Evolutionary conservation across 2,329 filamentous ascomycete genomes (phyloP).

Genomic region (Cercospora zeina): DNA sequence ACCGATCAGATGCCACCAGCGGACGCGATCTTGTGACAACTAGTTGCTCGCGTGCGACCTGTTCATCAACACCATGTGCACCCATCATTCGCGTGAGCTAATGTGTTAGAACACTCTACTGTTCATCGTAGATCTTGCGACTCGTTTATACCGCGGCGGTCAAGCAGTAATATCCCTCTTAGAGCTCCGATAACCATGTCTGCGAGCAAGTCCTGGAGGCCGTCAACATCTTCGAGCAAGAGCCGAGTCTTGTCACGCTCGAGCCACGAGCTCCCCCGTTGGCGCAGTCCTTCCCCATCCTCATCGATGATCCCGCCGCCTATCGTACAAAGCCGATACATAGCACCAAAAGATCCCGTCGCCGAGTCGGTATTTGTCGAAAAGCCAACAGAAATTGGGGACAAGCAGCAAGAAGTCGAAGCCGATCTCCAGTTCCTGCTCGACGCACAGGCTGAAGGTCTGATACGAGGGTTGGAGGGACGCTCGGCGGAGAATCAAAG

Average conservation of each 20-base stretch:
- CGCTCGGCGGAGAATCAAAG: constrained; percentile 45
- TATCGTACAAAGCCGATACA: constrained; percentile 39
- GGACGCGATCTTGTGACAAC: constrained; percentile 8
- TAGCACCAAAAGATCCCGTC: constrained; percentile 16
- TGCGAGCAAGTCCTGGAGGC: constrained; percentile 36
- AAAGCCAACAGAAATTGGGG: constrained; percentile 43
- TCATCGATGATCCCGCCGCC: constrained; percentile 42
- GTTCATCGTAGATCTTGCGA: neutral
- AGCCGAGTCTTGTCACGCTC: constrained; percentile 28
- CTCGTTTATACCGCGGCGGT: neutral
- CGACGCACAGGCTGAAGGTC: constrained; percentile 61
- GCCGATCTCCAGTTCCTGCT: constrained; percentile 60
- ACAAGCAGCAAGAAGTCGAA: constrained; percentile 56
- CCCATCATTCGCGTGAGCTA: constrained; percentile 1
- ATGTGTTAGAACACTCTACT: neutral
- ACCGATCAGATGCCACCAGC: neutral
- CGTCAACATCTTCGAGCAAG: constrained; percentile 31
- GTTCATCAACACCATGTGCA: neutral
- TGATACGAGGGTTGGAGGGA: constrained; percentile 52
- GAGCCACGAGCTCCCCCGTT: constrained; percentile 37
- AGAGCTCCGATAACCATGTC: constrained; percentile 16
- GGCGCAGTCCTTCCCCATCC: constrained; percentile 39
- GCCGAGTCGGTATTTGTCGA: constrained; percentile 48
- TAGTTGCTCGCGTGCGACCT: neutral
- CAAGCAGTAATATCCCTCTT: neutral